Evolutionary conservation across 176 grass and related monocot species (phyloP), one percentile per base, ranked within the genome.

Genomic region (Poa annua): DNA sequence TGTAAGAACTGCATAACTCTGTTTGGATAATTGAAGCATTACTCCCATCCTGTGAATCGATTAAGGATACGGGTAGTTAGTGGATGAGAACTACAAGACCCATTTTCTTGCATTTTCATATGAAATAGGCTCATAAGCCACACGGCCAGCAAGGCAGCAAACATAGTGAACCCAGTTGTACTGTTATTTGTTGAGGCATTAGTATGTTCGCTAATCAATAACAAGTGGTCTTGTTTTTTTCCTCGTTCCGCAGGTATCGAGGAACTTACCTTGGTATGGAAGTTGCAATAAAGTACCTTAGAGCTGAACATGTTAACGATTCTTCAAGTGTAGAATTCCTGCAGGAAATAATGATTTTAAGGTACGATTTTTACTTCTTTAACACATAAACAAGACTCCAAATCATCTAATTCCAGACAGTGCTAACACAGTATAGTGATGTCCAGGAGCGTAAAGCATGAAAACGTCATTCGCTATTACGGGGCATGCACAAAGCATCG

Each of bases 321-420:
- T 88, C 85, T 48, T 84, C 90, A 70, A 86, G 85, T 53, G 84
- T 93, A 48, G 96, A 98, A 73, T 98, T 98, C 78, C 73, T 90
- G 70, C 96, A 98, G 85, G 96, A 98, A 96, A 90, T 98, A 87
- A 83, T 84, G 55, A 98, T 98, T 83, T 86, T 96, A 84, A 93
- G 79, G 96, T 93, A 78, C 66, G 67, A 3, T 54, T 85, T 76
- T 75, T 91, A 71, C 81, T 81, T 41, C 36, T 79, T 24, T n/a
- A 4, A 78, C 11, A 65, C 19, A 59, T 71, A 77, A 34, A 35
- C 16, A 5, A 35, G 3, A 81, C 77, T 45, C 41, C 8, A 0
- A 56, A 7, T 59, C 5, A 82, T 88, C 81, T 85, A 15, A 64
- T 84, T 82, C 55, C 51, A 22, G 60, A 19, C 75, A 59, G 71